Evolutionary conservation across 164 flowering plant species (phyloP).

Genomic region (Tinospora cordifolia): DNA sequence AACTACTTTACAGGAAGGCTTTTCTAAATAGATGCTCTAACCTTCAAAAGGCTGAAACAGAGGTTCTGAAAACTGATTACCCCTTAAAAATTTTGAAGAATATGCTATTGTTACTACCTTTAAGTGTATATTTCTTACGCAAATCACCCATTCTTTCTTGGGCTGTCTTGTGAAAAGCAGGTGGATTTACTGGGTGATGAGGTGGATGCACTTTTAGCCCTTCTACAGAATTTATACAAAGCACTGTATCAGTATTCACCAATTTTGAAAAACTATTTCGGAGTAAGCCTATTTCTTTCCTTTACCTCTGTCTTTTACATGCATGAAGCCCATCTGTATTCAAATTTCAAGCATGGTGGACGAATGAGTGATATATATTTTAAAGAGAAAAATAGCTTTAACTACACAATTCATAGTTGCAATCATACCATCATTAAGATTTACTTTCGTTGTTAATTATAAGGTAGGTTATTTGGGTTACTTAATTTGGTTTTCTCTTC

Average conservation of each 20-base stretch:
- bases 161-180: slow-evolving; percentile 20
- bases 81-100: not conserved
- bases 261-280: slow-evolving; percentile 34
- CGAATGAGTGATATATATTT: too few species aligned
- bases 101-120: not conserved
- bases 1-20: slow-evolving; percentile 46
- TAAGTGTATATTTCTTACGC: too few species aligned
- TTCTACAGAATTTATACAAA: slow-evolving; percentile 47
- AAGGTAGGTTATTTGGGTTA: not conserved
- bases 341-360: too few species aligned
- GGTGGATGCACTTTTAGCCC: slow-evolving; percentile 48
- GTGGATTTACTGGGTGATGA: slow-evolving; percentile 80
- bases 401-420: too few species aligned
- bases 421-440: not conserved
- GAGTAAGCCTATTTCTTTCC: slow-evolving; percentile 26
- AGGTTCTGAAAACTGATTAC: slow-evolving; percentile 33
- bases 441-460: not conserved
- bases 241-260: slow-evolving; percentile 43
- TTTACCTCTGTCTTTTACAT: not conserved
- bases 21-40: slow-evolving; percentile 52
- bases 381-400: too few species aligned
- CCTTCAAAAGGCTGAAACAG: slow-evolving; percentile 64
- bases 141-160: not conserved
- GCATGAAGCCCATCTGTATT: not conserved
- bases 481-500: not conserved